Conservation (phyloP, 208 protist species). For the Leishmania tropica region DNA sequence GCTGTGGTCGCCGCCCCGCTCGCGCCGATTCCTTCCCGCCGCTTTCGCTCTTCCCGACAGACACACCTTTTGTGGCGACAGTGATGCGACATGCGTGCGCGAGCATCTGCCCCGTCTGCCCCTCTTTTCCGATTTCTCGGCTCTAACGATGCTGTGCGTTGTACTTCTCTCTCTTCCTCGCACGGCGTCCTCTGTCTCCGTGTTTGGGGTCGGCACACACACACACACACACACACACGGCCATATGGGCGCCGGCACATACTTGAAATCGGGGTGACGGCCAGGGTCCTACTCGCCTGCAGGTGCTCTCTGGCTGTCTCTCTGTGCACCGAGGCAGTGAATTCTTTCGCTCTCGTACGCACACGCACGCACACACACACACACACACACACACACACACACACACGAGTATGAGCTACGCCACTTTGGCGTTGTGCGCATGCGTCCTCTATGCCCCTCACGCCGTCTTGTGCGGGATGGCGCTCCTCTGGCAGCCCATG, state of each 20-base stretch:
- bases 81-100: not conserved
- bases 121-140: not conserved
- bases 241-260: not conserved
- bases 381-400: too few species aligned
- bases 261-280: not conserved
- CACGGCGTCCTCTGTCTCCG: not conserved
- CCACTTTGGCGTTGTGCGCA: conserved; percentile 14
- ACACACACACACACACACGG: not conserved
- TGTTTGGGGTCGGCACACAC: not conserved
- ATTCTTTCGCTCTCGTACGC: not conserved
- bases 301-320: not conserved
- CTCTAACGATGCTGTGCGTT: not conserved
- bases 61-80: not conserved
- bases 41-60: not conserved
- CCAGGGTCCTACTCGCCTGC: not conserved
- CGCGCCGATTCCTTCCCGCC: not conserved
- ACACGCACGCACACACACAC: too few species aligned
- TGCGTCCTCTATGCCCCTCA: conserved; percentile 30
- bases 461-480: conserved; percentile 6
- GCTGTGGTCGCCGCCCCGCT: too few species aligned
- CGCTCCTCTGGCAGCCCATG: conserved; percentile 22
- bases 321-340: not conserved
- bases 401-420: not conserved
- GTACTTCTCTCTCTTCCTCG: not conserved
- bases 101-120: not conserved